Evolutionary conservation across 2,329 filamentous ascomycete species (phyloP).

Genomic region (Trichoderma atrobrunneum): DNA sequence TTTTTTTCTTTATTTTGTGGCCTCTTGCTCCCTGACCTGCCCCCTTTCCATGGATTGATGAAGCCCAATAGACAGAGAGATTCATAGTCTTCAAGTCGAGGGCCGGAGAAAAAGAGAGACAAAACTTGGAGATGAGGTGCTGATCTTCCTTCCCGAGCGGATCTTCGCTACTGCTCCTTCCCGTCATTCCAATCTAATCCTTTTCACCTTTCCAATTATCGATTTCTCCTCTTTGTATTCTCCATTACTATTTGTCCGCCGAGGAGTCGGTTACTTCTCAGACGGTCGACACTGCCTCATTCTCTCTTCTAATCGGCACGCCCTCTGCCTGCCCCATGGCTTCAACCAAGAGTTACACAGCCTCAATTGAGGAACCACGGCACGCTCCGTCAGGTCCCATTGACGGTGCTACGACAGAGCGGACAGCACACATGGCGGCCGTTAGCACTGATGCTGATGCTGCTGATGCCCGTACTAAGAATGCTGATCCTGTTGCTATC

Average conservation of each 20-base stretch:
- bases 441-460: neutral
- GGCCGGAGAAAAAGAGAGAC: neutral
- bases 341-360: conserved; percentile 11
- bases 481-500: neutral
- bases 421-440: neutral
- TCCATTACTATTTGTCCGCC: conserved; percentile 2
- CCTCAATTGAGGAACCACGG: conserved; percentile 15
- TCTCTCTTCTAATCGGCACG: neutral
- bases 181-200: neutral
- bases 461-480: neutral
- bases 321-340: conserved; percentile 8
- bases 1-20: neutral
- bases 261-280: neutral
- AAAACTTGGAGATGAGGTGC: neutral
- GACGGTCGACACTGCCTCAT: conserved; percentile 9
- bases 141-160: neutral
- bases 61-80: neutral
- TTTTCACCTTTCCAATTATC: neutral
- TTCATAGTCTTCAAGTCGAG: neutral
- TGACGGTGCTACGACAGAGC: neutral
- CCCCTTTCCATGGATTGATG: neutral
- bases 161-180: neutral
- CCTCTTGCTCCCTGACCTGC: neutral
- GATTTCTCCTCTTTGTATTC: neutral
- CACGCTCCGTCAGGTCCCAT: neutral